phyloP scores from a whole-genome alignment of 1,284 basidiomycete genomes.

The Cerioporus squamosus region DNA sequence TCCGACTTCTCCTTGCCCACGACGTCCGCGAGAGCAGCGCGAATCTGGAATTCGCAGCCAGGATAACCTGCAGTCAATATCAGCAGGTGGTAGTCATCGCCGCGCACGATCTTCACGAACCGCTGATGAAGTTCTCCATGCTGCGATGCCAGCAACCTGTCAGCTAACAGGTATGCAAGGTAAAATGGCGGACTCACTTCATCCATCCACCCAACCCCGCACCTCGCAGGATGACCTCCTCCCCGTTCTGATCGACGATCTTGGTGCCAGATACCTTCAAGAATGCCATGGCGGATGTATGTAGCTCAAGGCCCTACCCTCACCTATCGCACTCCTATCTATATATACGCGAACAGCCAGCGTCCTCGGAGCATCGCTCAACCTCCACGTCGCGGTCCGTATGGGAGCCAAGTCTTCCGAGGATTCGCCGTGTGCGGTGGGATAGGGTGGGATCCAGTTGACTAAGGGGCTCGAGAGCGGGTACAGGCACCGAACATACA shows the following conservation, averaged over 20 bases:
- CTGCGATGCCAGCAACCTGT: conserved; percentile 28
- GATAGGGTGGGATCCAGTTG: not conserved
- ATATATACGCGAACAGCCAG: not conserved
- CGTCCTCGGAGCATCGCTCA: not conserved
- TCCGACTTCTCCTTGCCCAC: conserved; percentile 72
- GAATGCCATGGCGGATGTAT: conserved; percentile 9
- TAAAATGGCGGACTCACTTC: conserved; percentile 49
- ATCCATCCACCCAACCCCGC: conserved; percentile 76
- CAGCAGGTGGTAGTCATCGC: not conserved
- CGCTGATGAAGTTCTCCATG: conserved; percentile 70
- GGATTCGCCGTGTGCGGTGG: conserved; percentile 1
- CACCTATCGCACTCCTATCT: not conserved
- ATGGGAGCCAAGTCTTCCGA: not conserved
- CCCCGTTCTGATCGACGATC: conserved; percentile 57
- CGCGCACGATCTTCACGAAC: conserved; percentile 24
- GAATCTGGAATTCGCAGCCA: conserved; percentile 69
- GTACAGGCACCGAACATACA: not conserved
- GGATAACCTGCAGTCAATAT: conserved; percentile 48
- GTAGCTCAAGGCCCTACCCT: not conserved
- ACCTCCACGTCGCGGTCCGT: not conserved
- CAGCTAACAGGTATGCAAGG: not conserved
- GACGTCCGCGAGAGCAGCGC: conserved; percentile 67
- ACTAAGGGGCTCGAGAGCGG: not conserved
- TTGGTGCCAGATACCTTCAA: conserved; percentile 12
- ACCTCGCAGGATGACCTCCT: conserved; percentile 64